Conservation (phyloP, 2,329 filamentous ascomycete species). For the Trichoderma sp. region DNA sequence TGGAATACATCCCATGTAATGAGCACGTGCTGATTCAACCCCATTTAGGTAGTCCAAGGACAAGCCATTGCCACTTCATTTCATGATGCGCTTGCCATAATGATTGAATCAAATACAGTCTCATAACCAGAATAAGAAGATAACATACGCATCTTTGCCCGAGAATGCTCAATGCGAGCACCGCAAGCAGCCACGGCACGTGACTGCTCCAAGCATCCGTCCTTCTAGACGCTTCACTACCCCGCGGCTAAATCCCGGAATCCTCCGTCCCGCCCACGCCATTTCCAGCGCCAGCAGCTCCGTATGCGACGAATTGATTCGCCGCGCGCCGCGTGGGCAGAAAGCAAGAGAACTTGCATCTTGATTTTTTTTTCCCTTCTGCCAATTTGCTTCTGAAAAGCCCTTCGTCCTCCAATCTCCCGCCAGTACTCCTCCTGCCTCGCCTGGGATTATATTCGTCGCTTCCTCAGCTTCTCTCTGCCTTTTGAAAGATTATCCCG, state of each 20-base stretch:
- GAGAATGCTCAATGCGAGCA: no score
- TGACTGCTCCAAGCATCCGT: not conserved
- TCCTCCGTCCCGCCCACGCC: not conserved
- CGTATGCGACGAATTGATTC: constrained; percentile 18
- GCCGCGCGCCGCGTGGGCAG: constrained; percentile 15
- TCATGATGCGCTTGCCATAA: not conserved
- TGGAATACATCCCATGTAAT: not conserved
- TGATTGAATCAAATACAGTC: not conserved
- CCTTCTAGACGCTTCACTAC: not conserved
- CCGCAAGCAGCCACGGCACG: not conserved
- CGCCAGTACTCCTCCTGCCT: not conserved
- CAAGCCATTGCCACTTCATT: not conserved
- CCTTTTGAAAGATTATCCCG: not conserved
- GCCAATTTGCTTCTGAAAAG: not conserved
- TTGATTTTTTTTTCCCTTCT: not conserved
- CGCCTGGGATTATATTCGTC: not conserved
- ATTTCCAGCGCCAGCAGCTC: not conserved
- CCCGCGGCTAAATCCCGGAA: constrained; percentile 2
- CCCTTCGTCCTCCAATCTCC: not conserved
- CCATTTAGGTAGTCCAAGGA: not conserved
- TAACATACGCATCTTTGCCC: not conserved
- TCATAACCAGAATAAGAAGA: not conserved
- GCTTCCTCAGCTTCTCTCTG: not conserved
- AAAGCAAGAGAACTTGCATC: constrained; percentile 6
- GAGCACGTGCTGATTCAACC: constrained; percentile 1